phyloP scores from a whole-genome alignment of 2,329 filamentous ascomycete species.

The Dactylonectria macrodidyma region DNA sequence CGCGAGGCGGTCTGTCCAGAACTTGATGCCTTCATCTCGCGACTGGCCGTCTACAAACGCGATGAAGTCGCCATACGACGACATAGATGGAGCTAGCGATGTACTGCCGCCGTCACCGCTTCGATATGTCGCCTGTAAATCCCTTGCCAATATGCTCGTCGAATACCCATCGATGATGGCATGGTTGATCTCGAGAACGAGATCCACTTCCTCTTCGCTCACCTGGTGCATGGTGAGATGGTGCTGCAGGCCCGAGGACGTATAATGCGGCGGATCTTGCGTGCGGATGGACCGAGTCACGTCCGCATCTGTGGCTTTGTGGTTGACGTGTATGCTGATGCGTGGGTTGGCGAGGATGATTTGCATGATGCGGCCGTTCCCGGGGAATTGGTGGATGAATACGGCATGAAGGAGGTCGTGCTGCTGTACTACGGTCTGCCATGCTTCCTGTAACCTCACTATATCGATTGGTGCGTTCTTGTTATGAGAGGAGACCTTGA shows the following conservation, averaged over 20 bases:
- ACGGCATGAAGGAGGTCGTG: constrained; percentile 22
- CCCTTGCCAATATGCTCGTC: constrained; percentile 12
- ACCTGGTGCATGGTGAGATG: constrained; percentile 6
- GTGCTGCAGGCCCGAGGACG: neutral
- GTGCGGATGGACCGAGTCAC: neutral
- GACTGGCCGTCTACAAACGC: constrained; percentile 13
- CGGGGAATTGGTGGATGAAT: constrained; percentile 34
- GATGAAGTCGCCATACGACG: constrained; percentile 9
- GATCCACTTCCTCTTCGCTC: neutral
- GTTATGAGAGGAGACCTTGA: constrained; percentile 18
- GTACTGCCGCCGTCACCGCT: neutral
- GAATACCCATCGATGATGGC: constrained; percentile 23
- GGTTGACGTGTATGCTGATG: constrained; percentile 2
- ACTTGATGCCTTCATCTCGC: constrained; percentile 18
- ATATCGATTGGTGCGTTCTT: neutral
- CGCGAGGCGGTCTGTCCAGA: constrained; percentile 19
- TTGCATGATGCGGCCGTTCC: constrained; percentile 29
- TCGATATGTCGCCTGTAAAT: neutral
- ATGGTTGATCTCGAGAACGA: constrained; percentile 25
- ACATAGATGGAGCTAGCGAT: neutral
- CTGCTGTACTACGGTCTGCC: constrained; percentile 16
- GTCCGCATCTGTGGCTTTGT: neutral
- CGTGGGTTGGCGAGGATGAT: constrained; percentile 16
- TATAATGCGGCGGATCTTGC: neutral
- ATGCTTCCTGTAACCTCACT: constrained; percentile 2